Evolutionary conservation across 164 flowering plant species (phyloP), one percentile per base, ranked within the genome.

Genomic region (Annona squamosa): DNA sequence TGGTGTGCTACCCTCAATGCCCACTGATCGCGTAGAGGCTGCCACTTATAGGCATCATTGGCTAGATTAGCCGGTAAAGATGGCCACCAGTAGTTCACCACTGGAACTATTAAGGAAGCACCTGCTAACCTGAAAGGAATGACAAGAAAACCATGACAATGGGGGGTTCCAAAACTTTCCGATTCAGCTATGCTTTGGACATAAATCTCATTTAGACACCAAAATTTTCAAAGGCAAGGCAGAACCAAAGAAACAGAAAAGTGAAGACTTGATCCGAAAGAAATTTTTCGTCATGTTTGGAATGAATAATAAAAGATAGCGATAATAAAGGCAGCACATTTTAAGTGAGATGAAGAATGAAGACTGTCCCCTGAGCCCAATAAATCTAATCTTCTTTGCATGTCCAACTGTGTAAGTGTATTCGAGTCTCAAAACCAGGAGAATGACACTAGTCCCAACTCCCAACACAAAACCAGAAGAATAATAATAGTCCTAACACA

Each of bases 21-120:
- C 77, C 80, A 78, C 65, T 72, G 84, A 43, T 81, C 84, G 47
- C 68, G 73, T 69, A 67, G 52, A 10, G 67, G 73, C 5, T 59
- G 42, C 10, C 18, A 48, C 65, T 63, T 75, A 67, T 59, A 82
- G n/a, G 7, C 82, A 56, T 68, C 26, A 0, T 19, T 48, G 4
- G 65, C 19, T 47, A 80, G 59, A 63, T 77, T 75, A 1, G 70
- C 26, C 62, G 85, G 85, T 9, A 85, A 71, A 37, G 81, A 77
- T 13, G 82, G 86, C 88, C 85, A 85, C 85, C 86, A 80, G 68
- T 70, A 85, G 59, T 87, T 85, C 48, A 82, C 46, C 0, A 81
- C 69, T 1, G 88, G 90, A 45, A 70, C 84, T 13, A 85, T 72
- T 1, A 87, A 72, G 4, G 85, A 64, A 4, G 52, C 85, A 43